phyloP scores from a whole-genome alignment of 106 monocot genomes.

The Agapanthus africanus region DNA sequence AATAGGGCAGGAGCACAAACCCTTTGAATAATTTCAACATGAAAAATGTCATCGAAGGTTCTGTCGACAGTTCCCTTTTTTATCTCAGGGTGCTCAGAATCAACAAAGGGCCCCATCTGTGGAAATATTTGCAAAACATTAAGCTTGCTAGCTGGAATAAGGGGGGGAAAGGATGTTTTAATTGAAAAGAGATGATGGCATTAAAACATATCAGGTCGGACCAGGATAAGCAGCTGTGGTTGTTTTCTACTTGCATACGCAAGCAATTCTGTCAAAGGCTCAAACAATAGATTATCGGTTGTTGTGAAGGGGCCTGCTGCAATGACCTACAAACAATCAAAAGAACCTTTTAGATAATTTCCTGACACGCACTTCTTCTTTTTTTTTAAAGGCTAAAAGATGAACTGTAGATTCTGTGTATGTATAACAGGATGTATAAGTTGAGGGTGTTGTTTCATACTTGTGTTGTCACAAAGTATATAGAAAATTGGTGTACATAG shows the following conservation, averaged over 20 bases:
- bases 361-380: not conserved
- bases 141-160: not conserved
- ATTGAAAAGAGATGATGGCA: not conserved
- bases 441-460: not conserved
- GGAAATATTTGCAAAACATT: constrained; percentile 1
- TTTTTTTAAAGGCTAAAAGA: not conserved
- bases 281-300: constrained; percentile 85
- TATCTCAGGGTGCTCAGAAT: constrained; percentile 90
- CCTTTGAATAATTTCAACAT: constrained; percentile 60
- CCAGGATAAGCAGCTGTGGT: constrained; percentile 85
- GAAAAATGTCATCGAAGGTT: constrained; percentile 80
- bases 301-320: constrained; percentile 94
- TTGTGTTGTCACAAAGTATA: not conserved
- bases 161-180: constrained; percentile 1
- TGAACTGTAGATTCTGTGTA: not conserved
- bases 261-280: constrained; percentile 85
- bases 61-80: constrained; percentile 71
- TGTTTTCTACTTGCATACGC: constrained; percentile 88
- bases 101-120: constrained; percentile 96
- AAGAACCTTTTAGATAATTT: not conserved
- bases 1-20: constrained; percentile 21
- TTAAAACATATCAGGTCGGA: constrained; percentile 12
- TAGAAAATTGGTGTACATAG: not conserved
- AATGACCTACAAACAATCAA: constrained; percentile 51
- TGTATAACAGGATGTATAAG: not conserved